These are phyloP conservation scores for Volvariella volvacea DNA, from an alignment of 1,284 basidiomycete genomes.

Conservation along the genomic window DNA sequence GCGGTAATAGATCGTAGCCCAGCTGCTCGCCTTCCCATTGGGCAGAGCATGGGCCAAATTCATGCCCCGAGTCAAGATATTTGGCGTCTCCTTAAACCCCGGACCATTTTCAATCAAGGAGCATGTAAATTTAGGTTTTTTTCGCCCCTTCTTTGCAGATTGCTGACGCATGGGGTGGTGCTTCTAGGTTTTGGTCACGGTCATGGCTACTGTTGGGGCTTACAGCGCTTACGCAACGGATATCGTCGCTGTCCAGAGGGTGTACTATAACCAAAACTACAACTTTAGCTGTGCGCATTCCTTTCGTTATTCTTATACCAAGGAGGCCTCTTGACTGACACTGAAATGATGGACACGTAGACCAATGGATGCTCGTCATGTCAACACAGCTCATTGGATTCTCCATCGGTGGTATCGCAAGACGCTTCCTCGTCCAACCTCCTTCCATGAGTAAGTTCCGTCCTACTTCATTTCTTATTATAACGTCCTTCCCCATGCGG, in stretches of 20 bases:
- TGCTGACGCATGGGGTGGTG: too few species aligned
- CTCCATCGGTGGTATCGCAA: constrained; percentile 76
- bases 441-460: constrained; percentile 80
- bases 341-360: too few species aligned
- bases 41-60: constrained; percentile 53
- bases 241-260: constrained; percentile 69
- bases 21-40: constrained; percentile 59
- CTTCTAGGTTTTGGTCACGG: constrained; percentile 39
- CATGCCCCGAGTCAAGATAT: constrained; percentile 50
- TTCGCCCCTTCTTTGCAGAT: too few species aligned
- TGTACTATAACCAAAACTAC: constrained; percentile 61
- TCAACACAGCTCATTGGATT: constrained; percentile 86
- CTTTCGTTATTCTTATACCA: neutral
- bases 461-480: too few species aligned
- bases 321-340: constrained; percentile 2
- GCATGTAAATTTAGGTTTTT: constrained; percentile 37
- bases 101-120: constrained; percentile 73
- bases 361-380: constrained; percentile 78
- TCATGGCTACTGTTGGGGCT: constrained; percentile 73
- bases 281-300: constrained; percentile 50
- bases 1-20: constrained; percentile 42
- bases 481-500: too few species aligned
- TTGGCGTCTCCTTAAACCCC: constrained; percentile 57
- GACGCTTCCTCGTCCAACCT: constrained; percentile 78
- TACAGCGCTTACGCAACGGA: constrained; percentile 67